These are phyloP conservation scores for Scheffersomyces amazonensis DNA, from an alignment of 805 yeast genomes.

Conservation along the genomic window DNA sequence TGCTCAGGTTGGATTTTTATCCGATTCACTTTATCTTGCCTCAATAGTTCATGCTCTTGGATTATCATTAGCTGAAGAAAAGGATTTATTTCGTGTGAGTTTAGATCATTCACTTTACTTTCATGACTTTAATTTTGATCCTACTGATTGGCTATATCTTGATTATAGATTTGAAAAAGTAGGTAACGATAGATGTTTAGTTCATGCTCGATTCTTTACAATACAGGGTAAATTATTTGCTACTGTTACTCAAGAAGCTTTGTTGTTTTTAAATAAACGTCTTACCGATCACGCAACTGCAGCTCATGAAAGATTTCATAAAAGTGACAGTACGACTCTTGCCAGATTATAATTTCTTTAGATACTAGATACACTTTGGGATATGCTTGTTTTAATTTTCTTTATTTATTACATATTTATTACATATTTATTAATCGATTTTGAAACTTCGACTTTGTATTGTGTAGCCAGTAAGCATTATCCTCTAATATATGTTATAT, in stretches of 20 bases:
- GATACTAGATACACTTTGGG: no score
- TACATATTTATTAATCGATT: no score
- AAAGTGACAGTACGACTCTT: not conserved
- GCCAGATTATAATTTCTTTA: not conserved
- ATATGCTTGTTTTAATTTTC: no score
- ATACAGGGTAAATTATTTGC: constrained; percentile 27
- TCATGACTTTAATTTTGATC: constrained; percentile 35
- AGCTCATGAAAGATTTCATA: constrained; percentile 2
- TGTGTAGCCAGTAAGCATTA: no score
- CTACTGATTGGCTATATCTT: constrained; percentile 33
- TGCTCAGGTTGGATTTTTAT: constrained; percentile 18
- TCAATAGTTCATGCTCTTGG: constrained; percentile 25
- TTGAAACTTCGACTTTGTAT: no score
- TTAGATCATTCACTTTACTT: constrained; percentile 34
- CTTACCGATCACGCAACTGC: constrained; percentile 3
- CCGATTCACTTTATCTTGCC: constrained; percentile 33
- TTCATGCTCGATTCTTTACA: constrained; percentile 22
- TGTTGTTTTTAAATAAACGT: constrained; percentile 8
- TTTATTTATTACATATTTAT: no score
- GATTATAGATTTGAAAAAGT: constrained; percentile 29
- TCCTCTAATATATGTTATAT: no score
- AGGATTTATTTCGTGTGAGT: constrained; percentile 33
- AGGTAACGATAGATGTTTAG: constrained; percentile 33
- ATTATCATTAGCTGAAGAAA: constrained; percentile 10
- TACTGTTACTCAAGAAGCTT: constrained; percentile 32